Percentiles rank a stretch among this genome's conserved stretches.
These are phyloP conservation scores for Botrytis fabae DNA, from an alignment of 2,329 filamentous ascomycete genomes.

Conservation along the genomic window DNA sequence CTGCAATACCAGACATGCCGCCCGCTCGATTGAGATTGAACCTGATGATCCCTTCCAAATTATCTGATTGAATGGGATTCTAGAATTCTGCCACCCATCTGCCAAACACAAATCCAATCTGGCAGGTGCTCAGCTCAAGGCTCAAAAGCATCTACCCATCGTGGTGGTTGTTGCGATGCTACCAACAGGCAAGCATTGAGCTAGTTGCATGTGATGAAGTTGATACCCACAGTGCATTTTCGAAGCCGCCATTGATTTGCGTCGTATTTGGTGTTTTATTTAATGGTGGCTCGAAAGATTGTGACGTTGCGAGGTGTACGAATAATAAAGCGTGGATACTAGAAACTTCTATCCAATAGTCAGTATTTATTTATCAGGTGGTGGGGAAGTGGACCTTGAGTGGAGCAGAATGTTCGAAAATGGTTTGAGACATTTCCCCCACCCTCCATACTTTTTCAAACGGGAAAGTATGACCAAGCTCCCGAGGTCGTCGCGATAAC, in stretches of 20 bases:
- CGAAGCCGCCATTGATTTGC: background rate
- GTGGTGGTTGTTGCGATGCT: background rate
- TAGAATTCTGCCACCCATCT: background rate
- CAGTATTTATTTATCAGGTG: background rate
- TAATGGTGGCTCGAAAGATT: background rate
- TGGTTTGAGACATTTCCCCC: background rate
- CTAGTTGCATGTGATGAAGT: background rate
- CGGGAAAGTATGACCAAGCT: background rate
- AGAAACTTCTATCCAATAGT: background rate
- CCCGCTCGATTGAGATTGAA: background rate
- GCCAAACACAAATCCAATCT: background rate
- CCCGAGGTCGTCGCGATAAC: background rate
- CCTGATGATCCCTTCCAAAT: slow-evolving; percentile 9
- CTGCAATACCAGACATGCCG: background rate
- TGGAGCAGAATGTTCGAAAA: background rate
- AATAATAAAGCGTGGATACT: background rate
- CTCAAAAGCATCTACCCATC: background rate
- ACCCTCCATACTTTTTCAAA: slow-evolving; percentile 3
- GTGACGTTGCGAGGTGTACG: background rate
- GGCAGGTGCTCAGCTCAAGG: slow-evolving; percentile 8
- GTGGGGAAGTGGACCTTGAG: background rate
- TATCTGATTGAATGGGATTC: background rate
- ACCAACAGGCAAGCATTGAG: background rate
- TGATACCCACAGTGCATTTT: background rate
- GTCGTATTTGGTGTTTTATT: background rate